A percentile compares a stretch with the other conserved stretches of the same genome.
Evolutionary conservation across 768 basidiomycete species (phyloP).

Genomic region (Tremella yokohamensis): DNA sequence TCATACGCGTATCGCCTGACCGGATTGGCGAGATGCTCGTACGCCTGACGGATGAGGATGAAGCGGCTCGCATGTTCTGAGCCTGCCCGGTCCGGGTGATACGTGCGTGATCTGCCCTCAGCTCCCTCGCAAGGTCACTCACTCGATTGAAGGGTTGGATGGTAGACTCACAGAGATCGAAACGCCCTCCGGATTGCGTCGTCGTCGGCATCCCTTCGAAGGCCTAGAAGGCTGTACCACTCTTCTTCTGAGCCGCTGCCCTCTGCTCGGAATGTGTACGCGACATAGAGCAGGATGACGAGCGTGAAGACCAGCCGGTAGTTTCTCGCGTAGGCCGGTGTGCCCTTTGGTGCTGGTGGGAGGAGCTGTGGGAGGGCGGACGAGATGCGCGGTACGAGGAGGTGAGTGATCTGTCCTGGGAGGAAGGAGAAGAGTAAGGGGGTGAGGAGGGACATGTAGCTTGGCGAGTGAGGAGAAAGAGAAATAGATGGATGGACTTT

Average conservation of each 20-base stretch:
- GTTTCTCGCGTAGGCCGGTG: slow-evolving; percentile 24
- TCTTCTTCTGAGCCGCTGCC: slow-evolving; percentile 14
- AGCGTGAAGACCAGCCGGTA: slow-evolving; percentile 25
- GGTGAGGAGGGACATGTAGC: slow-evolving; percentile 23
- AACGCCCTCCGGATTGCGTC: slow-evolving; percentile 37
- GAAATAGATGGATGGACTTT: too few relatives aligned
- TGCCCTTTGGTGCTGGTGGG: slow-evolving; percentile 23
- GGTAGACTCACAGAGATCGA: slow-evolving; percentile 29
- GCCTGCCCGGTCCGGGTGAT: slow-evolving; percentile 42
- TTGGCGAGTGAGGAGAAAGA: too few relatives aligned
- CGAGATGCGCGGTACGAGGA: slow-evolving; percentile 25
- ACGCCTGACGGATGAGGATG: slow-evolving; percentile 38
- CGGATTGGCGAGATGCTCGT: slow-evolving; percentile 37
- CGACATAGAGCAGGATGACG: slow-evolving; percentile 22
- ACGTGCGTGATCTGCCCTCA: slow-evolving; percentile 26
- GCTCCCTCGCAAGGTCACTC: neutral
- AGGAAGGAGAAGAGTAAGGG: slow-evolving; percentile 36
- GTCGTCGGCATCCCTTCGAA: slow-evolving; percentile 26
- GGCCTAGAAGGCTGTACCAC: slow-evolving; percentile 39
- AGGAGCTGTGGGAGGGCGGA: slow-evolving; percentile 28
- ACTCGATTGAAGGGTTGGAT: neutral
- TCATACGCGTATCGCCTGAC: slow-evolving; percentile 43
- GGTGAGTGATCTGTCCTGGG: slow-evolving; percentile 24
- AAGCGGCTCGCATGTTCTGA: slow-evolving; percentile 21
- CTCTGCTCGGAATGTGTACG: slow-evolving; percentile 24